phyloP scores from a whole-genome alignment of 192 early-diverging fungal species.

The Backusella morwellensis region DNA sequence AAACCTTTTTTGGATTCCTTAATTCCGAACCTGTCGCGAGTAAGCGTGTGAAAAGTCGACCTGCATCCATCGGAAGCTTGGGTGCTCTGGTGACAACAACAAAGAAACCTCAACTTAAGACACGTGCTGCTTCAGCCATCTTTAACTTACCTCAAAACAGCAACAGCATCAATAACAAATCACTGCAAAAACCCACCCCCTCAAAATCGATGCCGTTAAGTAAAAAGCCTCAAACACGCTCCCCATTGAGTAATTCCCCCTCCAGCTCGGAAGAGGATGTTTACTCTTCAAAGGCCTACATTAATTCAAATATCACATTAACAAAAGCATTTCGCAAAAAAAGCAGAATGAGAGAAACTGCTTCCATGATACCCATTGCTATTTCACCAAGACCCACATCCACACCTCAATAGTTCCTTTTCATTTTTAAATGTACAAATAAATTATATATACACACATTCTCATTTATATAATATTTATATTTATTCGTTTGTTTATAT shows the following conservation, averaged over 20 bases:
- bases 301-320: constrained; percentile 6
- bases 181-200: neutral
- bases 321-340: constrained; percentile 16
- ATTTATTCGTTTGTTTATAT: neutral
- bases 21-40: constrained; percentile 22
- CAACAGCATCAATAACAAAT: neutral
- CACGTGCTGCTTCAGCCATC: constrained; percentile 12
- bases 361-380: constrained; percentile 18
- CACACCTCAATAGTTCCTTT: neutral
- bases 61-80: constrained; percentile 9
- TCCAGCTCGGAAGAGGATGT: neutral
- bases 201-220: constrained; percentile 13
- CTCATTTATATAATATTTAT: neutral
- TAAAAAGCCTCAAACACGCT: constrained; percentile 4
- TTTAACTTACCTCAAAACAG: neutral
- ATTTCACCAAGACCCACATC: constrained; percentile 7
- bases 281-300: constrained; percentile 8
- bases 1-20: constrained; percentile 42
- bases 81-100: neutral
- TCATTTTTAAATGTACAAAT: constrained; percentile 2
- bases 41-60: constrained; percentile 6
- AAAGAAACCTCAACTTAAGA: constrained; percentile 10
- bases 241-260: neutral
- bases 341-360: constrained; percentile 5
- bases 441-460: neutral